Conservation (phyloP, 2,329 filamentous ascomycete genomes). For the Claviceps spartinae region DNA sequence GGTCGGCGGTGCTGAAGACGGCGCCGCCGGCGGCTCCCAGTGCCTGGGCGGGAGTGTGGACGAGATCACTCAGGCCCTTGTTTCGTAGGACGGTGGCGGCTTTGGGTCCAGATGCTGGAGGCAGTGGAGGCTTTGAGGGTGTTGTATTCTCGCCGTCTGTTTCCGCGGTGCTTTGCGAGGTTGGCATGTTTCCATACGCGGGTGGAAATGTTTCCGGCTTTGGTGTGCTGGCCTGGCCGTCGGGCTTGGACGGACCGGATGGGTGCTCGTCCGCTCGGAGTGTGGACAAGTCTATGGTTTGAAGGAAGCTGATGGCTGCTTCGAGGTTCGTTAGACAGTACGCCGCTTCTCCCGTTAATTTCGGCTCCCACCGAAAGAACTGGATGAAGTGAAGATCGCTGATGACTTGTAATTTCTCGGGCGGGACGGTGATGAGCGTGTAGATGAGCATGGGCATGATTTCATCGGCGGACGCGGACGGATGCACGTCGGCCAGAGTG, state of each 20-base stretch:
- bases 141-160: constrained; percentile 18
- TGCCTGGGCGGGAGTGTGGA: constrained; percentile 71
- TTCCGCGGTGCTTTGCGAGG: constrained; percentile 19
- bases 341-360: constrained; percentile 83
- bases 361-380: constrained; percentile 71
- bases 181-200: constrained; percentile 32
- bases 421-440: constrained; percentile 79
- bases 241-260: constrained; percentile 49
- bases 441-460: constrained; percentile 96
- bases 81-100: constrained; percentile 44
- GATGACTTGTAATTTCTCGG: constrained; percentile 74
- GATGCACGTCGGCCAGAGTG: constrained; percentile 53
- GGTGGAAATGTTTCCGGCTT: constrained; percentile 43
- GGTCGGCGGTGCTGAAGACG: constrained; percentile 77
- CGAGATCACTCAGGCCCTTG: constrained; percentile 68
- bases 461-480: constrained; percentile 86
- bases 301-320: constrained; percentile 83
- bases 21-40: constrained; percentile 74
- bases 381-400: constrained; percentile 95
- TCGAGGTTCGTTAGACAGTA: constrained; percentile 96
- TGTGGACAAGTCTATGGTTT: constrained; percentile 87
- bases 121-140: constrained; percentile 22
- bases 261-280: constrained; percentile 67
- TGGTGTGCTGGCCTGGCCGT: constrained; percentile 33
- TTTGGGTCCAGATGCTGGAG: constrained; percentile 27